Evolutionary conservation across 345 rosid species (phyloP).

Genomic region (Adansonia digitata): DNA sequence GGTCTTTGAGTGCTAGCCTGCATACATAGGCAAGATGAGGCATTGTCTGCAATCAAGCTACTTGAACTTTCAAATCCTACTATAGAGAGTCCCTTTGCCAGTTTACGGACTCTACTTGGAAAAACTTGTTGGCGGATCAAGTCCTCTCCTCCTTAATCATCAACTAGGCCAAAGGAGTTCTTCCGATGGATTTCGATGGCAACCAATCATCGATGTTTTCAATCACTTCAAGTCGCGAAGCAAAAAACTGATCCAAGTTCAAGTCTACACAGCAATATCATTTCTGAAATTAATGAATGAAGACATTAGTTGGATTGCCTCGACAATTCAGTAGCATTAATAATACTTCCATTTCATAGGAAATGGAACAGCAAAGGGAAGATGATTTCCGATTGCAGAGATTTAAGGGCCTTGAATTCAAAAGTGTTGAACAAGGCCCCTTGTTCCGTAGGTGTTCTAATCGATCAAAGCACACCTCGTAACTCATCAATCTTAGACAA

Average conservation of each 20-base stretch:
- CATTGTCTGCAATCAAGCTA: constrained; percentile 22
- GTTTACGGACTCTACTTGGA: constrained; percentile 28
- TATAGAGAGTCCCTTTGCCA: constrained; percentile 12
- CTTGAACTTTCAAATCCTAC: constrained; percentile 16
- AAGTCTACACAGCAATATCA: constrained; percentile 28
- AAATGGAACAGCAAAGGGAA: constrained; percentile 28
- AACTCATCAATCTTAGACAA: neutral
- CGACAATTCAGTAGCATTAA: constrained; percentile 15
- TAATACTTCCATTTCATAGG: constrained; percentile 34
- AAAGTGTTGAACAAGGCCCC: constrained; percentile 29
- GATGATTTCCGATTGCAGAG: constrained; percentile 8
- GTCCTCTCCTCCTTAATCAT: constrained; percentile 32
- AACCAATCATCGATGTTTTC: constrained; percentile 24
- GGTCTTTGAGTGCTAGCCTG: constrained; percentile 27
- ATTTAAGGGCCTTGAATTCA: constrained; percentile 4
- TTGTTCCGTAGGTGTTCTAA: constrained; percentile 29
- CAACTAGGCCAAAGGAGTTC: constrained; percentile 4
- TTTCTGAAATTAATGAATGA: constrained; percentile 22
- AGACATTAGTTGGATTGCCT: constrained; percentile 29
- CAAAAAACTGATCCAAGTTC: neutral
- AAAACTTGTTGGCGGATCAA: constrained; percentile 17
- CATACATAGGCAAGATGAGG: constrained; percentile 24
- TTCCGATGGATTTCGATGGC: constrained; percentile 7
- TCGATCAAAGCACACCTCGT: constrained; percentile 18
- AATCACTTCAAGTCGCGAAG: constrained; percentile 17